Percentiles rank a stretch among this genome's conserved stretches.
Conservation (phyloP, 495 filamentous ascomycete species). For the Penicillium canescens region DNA sequence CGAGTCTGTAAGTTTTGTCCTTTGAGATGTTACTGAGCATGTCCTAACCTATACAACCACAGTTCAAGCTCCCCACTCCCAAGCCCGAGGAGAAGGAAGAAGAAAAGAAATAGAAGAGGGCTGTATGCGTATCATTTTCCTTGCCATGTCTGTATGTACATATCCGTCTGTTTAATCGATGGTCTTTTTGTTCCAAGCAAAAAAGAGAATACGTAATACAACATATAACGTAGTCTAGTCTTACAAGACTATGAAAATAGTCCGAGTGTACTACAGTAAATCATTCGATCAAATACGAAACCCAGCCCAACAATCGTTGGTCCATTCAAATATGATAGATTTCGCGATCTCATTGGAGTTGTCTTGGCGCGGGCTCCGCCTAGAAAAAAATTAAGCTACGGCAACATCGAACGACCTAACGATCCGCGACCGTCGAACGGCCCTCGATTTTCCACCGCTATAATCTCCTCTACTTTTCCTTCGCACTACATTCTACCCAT, state of each 20-base stretch:
- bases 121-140: conserved; percentile 42
- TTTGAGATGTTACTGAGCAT: background rate
- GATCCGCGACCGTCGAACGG: background rate
- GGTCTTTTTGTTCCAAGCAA: conserved; percentile 17
- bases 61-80: conserved; percentile 91
- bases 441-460: background rate
- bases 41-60: conserved; percentile 12
- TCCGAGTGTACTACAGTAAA: background rate
- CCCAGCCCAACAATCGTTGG: background rate
- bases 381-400: conserved; percentile 22
- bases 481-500: background rate
- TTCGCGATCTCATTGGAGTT: conserved; percentile 13
- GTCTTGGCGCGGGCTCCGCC: conserved; percentile 26
- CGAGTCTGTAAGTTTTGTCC: conserved; percentile 55
- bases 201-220: background rate
- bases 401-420: conserved; percentile 3
- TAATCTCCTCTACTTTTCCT: background rate
- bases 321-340: background rate
- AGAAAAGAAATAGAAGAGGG: conserved; percentile 80
- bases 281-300: background rate
- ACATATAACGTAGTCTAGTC: background rate
- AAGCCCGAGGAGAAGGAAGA: conserved; percentile 91
- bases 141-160: conserved; percentile 47
- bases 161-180: conserved; percentile 42
- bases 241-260: background rate